phyloP scores from a whole-genome alignment of 2,329 filamentous ascomycete genomes.

The Monosporascus sp. region DNA sequence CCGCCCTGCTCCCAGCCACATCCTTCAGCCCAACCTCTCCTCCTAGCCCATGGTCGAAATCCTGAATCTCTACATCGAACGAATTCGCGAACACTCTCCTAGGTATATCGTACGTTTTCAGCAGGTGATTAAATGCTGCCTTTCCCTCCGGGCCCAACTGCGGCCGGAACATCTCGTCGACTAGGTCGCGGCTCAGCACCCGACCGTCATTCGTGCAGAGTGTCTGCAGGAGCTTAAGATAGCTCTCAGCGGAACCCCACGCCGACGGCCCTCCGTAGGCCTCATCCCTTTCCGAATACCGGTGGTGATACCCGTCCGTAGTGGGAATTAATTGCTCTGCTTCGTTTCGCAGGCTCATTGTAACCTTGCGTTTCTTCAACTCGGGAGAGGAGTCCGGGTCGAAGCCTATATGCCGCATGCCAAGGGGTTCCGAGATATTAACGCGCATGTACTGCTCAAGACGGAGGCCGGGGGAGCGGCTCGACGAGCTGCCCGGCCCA shows the following conservation, averaged over 20 bases:
- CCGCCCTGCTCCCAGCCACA: conserved; percentile 5
- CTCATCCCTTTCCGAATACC: conserved; percentile 1
- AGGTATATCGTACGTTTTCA: neutral
- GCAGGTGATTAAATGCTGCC: conserved; percentile 1
- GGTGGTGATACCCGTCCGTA: neutral
- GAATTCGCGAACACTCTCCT: conserved; percentile 3
- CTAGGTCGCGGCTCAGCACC: conserved; percentile 3
- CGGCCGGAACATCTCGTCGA: conserved; percentile 10
- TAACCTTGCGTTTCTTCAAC: conserved; percentile 4
- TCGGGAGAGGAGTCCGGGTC: conserved; percentile 2
- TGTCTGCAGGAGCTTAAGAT: conserved; percentile 5
- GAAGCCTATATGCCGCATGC: conserved; percentile 22
- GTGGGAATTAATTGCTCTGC: conserved; percentile 2
- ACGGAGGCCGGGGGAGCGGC: conserved; percentile 34
- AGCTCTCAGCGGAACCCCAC: conserved; percentile 7
- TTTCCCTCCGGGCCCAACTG: conserved; percentile 6
- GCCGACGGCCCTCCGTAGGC: conserved; percentile 3
- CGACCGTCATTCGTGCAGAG: conserved; percentile 9
- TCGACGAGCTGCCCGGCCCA: conserved; percentile 50
- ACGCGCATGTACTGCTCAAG: conserved; percentile 39
- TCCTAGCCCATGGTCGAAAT: conserved; percentile 6
- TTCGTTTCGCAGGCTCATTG: conserved; percentile 5
- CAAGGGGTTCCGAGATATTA: conserved; percentile 40
- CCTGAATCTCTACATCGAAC: conserved; percentile 8
- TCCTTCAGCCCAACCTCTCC: conserved; percentile 7